phyloP scores from a whole-genome alignment of 768 basidiomycete species.

The Trametes villosa region DNA sequence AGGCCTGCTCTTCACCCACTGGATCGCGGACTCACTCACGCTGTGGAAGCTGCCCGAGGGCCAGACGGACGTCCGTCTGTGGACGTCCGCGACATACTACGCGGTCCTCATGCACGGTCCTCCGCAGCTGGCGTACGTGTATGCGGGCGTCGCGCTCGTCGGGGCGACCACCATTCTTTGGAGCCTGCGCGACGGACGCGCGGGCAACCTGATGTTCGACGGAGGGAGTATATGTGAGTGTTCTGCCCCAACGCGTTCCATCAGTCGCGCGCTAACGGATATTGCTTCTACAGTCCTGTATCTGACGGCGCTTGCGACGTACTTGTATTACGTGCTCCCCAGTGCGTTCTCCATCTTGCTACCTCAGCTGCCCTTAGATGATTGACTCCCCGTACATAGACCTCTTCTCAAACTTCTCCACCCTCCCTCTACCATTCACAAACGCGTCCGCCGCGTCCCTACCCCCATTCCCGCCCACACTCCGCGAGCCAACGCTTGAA shows the following conservation, averaged over 20 bases:
- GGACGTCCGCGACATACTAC: constrained; percentile 84
- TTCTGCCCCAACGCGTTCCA: not conserved
- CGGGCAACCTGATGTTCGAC: constrained; percentile 90
- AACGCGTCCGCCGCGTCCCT: constrained; percentile 13
- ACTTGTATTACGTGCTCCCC: constrained; percentile 77
- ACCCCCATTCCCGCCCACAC: constrained; percentile 63
- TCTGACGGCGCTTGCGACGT: constrained; percentile 69
- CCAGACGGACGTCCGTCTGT: constrained; percentile 77
- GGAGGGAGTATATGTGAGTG: constrained; percentile 84
- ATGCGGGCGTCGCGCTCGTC: constrained; percentile 57
- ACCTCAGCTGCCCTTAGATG: not conserved
- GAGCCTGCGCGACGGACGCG: constrained; percentile 77
- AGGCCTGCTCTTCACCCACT: constrained; percentile 87
- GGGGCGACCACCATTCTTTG: constrained; percentile 74
- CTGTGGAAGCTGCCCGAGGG: constrained; percentile 82
- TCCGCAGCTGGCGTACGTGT: constrained; percentile 55
- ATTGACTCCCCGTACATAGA: constrained; percentile 42
- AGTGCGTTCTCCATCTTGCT: constrained; percentile 51
- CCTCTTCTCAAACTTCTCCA: constrained; percentile 60
- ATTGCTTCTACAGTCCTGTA: constrained; percentile 64
- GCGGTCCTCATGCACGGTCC: constrained; percentile 74
- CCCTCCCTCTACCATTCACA: constrained; percentile 49
- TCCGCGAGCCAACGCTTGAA: constrained; percentile 70
- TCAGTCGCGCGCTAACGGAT: constrained; percentile 1
- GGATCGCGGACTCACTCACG: constrained; percentile 92